Percentiles rank a stretch among this genome's conserved stretches.
These are phyloP conservation scores for Abortiporus biennis DNA, from an alignment of 1,284 basidiomycete species.

Conservation along the genomic window DNA sequence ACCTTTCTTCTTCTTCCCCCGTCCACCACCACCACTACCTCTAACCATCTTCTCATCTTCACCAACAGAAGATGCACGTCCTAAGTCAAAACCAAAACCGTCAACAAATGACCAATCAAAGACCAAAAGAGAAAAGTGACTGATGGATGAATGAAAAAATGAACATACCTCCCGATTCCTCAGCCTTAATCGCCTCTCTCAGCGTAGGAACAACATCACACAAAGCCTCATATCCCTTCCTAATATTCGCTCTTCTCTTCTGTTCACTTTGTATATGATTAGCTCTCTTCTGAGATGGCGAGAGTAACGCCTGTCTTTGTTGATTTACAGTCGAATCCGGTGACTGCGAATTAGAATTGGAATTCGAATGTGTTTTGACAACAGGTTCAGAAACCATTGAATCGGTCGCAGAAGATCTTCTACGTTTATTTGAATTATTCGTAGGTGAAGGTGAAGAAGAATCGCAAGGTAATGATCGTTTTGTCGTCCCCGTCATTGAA, in stretches of 20 bases:
- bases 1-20: conserved; percentile 15
- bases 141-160: not conserved
- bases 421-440: not conserved
- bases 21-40: not conserved
- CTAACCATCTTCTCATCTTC: not conserved
- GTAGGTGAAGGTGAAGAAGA: conserved; percentile 3
- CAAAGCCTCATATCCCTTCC: conserved; percentile 81
- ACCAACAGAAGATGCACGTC: not conserved
- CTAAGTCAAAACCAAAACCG: not conserved
- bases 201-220: conserved; percentile 78
- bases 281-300: conserved; percentile 79
- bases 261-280: conserved; percentile 91
- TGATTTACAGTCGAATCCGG: conserved; percentile 6
- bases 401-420: conserved; percentile 8
- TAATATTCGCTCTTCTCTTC: conserved; percentile 87
- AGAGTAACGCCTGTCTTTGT: conserved; percentile 28
- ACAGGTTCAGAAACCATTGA: conserved; percentile 7
- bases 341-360: conserved; percentile 8
- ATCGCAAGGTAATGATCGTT: not conserved
- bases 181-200: conserved; percentile 64
- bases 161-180: conserved; percentile 32
- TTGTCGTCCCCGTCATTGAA: not conserved
- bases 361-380: conserved; percentile 9
- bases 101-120: not conserved
- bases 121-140: not conserved